phyloP scores from a whole-genome alignment of 306 rosid species.

The Clitoria ternatea region DNA sequence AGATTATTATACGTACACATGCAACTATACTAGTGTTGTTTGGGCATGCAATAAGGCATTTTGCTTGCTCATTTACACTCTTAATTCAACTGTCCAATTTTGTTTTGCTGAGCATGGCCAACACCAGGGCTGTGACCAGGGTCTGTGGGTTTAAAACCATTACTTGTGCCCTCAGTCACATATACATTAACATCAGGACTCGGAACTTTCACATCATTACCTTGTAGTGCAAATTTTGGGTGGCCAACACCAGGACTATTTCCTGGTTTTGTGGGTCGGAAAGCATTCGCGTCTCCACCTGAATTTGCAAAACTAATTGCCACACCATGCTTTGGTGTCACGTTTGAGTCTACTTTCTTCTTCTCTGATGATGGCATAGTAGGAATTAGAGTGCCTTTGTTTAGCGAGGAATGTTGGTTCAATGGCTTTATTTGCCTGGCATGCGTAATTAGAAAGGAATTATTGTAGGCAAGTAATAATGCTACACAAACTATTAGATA shows the following conservation, averaged over 20 bases:
- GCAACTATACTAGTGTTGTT: not conserved
- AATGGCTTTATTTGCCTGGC: conserved; percentile 18
- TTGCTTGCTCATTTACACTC: not conserved
- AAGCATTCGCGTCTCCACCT: not conserved
- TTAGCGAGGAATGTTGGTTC: not conserved
- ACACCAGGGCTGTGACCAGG: conserved; percentile 50
- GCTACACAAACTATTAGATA: not conserved
- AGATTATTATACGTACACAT: not conserved
- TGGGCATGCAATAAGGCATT: not conserved
- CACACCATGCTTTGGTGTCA: not conserved
- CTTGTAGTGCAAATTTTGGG: not conserved
- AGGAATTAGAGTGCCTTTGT: not conserved
- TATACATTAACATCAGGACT: conserved; percentile 13
- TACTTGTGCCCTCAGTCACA: not conserved
- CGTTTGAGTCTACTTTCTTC: not conserved
- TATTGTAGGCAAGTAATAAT: conserved; percentile 15
- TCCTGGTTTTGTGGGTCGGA: conserved; percentile 58
- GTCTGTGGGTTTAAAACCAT: conserved; percentile 32
- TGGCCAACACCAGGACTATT: conserved; percentile 63
- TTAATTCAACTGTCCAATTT: conserved; percentile 17
- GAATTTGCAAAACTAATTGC: not conserved
- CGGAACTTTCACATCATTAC: not conserved
- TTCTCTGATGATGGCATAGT: conserved; percentile 11
- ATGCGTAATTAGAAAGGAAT: conserved; percentile 9
- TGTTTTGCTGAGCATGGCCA: conserved; percentile 35